These are phyloP conservation scores for Boletus rubroflammeus DNA, from an alignment of 768 basidiomycete genomes.

Conservation along the genomic window DNA sequence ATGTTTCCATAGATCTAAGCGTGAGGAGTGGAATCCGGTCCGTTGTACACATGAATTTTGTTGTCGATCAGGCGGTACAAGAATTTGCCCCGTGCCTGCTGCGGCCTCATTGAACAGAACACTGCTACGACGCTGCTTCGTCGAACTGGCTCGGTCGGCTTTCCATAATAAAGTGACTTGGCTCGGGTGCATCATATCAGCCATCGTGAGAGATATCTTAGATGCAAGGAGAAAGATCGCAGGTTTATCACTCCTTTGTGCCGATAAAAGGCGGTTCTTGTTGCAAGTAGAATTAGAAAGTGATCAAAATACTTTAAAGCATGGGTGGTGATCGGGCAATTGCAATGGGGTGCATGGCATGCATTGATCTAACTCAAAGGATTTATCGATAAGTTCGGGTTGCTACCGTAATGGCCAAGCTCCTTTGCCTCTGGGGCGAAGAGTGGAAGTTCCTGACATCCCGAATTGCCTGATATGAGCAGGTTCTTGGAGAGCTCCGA, in stretches of 20 bases:
- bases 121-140: not conserved
- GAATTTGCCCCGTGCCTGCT: not conserved
- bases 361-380: not conserved
- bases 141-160: constrained; percentile 2
- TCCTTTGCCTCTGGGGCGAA: not conserved
- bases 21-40: not conserved
- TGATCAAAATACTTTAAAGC: not conserved
- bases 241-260: not conserved
- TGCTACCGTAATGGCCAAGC: not conserved
- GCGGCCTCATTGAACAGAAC: not conserved
- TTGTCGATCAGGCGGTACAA: not conserved
- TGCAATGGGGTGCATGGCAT: not conserved
- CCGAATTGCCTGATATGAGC: not conserved
- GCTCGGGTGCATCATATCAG: not conserved
- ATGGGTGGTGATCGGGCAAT: not conserved
- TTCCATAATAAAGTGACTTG: not conserved
- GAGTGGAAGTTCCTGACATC: not conserved
- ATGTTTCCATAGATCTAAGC: not conserved
- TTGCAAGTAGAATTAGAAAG: not conserved
- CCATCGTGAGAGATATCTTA: not conserved
- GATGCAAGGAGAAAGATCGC: not conserved
- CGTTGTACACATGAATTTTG: not conserved
- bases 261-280: not conserved
- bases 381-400: not conserved
- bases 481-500: not conserved